phyloP scores from a whole-genome alignment of 1,139 yeast genomes.

The Debaryomycetaceae sp. region DNA sequence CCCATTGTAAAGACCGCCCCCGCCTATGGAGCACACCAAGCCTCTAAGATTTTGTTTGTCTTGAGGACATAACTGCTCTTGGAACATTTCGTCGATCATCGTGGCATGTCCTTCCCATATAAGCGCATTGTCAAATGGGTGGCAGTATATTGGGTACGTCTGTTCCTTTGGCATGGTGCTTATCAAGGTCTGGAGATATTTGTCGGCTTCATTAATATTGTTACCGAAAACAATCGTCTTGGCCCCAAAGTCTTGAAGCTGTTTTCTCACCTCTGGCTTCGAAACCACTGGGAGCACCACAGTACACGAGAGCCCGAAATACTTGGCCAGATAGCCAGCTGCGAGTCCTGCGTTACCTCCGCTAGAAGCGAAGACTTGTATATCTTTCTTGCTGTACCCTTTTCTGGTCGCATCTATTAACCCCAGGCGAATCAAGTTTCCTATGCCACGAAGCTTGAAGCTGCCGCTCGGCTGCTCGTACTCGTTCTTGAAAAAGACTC shows the following conservation, averaged over 20 bases:
- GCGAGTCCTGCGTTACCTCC: constrained; percentile 50
- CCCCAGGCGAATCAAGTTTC: constrained; percentile 37
- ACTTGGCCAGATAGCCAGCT: constrained; percentile 35
- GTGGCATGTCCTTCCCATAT: constrained; percentile 41
- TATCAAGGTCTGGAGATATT: constrained; percentile 20
- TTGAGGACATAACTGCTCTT: constrained; percentile 10
- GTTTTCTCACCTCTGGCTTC: constrained; percentile 22
- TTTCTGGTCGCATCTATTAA: constrained; percentile 12
- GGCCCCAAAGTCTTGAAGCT: constrained; percentile 25
- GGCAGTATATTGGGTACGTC: constrained; percentile 32
- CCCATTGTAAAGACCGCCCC: constrained; percentile 44
- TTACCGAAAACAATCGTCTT: constrained; percentile 28
- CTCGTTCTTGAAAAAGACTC: constrained; percentile 40
- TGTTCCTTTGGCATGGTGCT: constrained; percentile 11
- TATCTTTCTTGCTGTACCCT: constrained; percentile 11
- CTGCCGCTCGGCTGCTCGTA: constrained; percentile 70
- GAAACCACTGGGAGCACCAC: constrained; percentile 36
- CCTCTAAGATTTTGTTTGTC: constrained; percentile 21
- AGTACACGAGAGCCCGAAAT: constrained; percentile 28
- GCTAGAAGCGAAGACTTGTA: constrained; percentile 37
- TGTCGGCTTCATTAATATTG: constrained; percentile 38
- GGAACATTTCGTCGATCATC: constrained; percentile 29
- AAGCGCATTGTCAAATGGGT: constrained; percentile 38
- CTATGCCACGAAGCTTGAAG: constrained; percentile 67
- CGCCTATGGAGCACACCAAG: constrained; percentile 41